These are phyloP conservation scores for Boechera divaricarpa DNA, from an alignment of 345 rosid species.

Conservation along the genomic window DNA sequence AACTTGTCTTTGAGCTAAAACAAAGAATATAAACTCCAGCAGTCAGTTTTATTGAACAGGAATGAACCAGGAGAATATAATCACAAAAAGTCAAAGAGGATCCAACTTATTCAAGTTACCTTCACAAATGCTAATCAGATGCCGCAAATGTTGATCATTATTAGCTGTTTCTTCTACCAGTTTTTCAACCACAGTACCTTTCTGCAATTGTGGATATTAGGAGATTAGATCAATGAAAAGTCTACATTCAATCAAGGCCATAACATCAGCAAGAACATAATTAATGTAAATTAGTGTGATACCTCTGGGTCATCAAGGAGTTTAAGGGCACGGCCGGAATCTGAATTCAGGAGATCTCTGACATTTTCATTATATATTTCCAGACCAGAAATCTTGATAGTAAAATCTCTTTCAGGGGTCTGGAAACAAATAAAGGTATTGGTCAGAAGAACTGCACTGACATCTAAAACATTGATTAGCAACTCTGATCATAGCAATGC, in stretches of 20 bases:
- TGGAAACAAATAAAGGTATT: conserved; percentile 43
- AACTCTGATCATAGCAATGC: conserved; percentile 34
- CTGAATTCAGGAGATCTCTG: conserved; percentile 86
- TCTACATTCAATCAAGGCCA: conserved; percentile 15
- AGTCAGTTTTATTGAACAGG: conserved; percentile 25
- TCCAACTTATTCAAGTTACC: conserved; percentile 54
- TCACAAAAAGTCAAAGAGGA: conserved; percentile 14
- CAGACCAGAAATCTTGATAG: conserved; percentile 90
- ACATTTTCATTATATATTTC: conserved; percentile 99
- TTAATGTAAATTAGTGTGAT: conserved; percentile 28
- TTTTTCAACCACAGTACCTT: conserved; percentile 99
- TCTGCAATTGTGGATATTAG: conserved; percentile 54
- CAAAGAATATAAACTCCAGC: conserved; percentile 28
- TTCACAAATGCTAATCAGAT: conserved; percentile 88
- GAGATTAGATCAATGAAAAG: neutral
- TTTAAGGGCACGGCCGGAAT: conserved; percentile 89
- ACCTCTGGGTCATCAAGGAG: conserved; percentile 99
- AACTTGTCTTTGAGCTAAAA: conserved; percentile 97
- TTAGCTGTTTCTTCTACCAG: conserved; percentile 89
- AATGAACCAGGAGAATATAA: neutral
- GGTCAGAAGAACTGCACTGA: conserved; percentile 25
- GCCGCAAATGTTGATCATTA: conserved; percentile 79
- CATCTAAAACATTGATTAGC: conserved; percentile 5
- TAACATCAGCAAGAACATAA: neutral
- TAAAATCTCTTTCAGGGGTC: conserved; percentile 98